Evolutionary conservation across 345 rosid genomes (phyloP), one percentile per base, ranked within the genome.

Genomic region (Diplotaxis tenuifolia): DNA sequence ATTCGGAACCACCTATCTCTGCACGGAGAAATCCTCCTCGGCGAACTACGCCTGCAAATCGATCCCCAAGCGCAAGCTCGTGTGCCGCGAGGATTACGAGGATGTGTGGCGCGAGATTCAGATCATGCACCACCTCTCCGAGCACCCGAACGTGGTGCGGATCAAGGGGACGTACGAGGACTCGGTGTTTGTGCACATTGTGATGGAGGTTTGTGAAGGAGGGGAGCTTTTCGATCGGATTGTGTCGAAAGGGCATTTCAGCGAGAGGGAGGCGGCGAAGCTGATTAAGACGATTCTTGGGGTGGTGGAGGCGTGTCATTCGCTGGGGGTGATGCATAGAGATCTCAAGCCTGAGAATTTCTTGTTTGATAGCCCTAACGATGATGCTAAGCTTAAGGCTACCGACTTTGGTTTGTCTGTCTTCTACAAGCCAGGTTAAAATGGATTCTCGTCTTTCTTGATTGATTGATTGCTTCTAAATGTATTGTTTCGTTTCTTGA

Each of bases 311-410:
- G 88, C 86, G 34, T 95, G 99, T 55, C 99, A 95, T 77, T 95
- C 96, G 19, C 88, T 95, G 49, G 99, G 99, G 50, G 99, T 94
- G 32, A 89, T 92, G 93, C 98, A 94, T 62, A 84, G 98, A 68
- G 98, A 94, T 86, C 93, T 94, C 72, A 94, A 94, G 69, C 99
- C 99, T 52, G 99, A 95, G 82, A 95, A 95, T 75, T 95, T 95
- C 87, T 85, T 92, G 88, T 95, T 95, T 68, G 96, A 90, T 79
- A 82, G 74, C 27, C 69, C 84, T 28, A 70, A 54, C 60, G 93
- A 92, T 8, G 96, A 90, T 78, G 97, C 93, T 62, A 83, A 85
- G 80, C 93, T 95, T 31, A 85, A 90, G 70, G 89, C 99, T 27
- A 95, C 93, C 0, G 99, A 95, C 71, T 95, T 95, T 70, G 97